phyloP scores from a whole-genome alignment of 192 early-diverging fungal genomes.

The Coemansia umbellata region DNA sequence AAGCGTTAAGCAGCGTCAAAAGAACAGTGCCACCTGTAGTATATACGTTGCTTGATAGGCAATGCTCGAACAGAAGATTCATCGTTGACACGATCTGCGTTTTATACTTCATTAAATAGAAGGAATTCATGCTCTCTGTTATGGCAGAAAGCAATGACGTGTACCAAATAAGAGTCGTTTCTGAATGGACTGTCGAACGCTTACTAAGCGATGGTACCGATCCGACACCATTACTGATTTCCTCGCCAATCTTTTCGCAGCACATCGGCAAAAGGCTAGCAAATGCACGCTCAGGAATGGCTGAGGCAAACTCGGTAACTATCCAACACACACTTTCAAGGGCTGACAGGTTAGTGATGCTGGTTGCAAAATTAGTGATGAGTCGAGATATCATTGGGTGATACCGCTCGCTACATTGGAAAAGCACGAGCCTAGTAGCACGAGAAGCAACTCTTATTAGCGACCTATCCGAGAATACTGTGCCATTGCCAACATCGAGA shows the following conservation, averaged over 20 bases:
- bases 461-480: slow-evolving; percentile 14
- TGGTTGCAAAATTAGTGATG: slow-evolving; percentile 38
- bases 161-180: slow-evolving; percentile 49
- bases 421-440: slow-evolving; percentile 31
- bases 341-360: slow-evolving; percentile 42
- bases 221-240: slow-evolving; percentile 42
- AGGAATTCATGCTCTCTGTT: slow-evolving; percentile 18
- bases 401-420: slow-evolving; percentile 45
- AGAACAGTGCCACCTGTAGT: slow-evolving; percentile 17
- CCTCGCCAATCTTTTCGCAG: slow-evolving; percentile 41
- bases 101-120: slow-evolving; percentile 25
- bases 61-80: slow-evolving; percentile 21
- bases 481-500: slow-evolving; percentile 18
- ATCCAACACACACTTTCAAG: slow-evolving; percentile 32
- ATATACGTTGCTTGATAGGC: slow-evolving; percentile 42
- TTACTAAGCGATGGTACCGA: slow-evolving; percentile 35
- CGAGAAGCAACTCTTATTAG: slow-evolving; percentile 27
- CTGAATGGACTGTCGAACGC: slow-evolving; percentile 31
- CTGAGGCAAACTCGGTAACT: slow-evolving; percentile 29
- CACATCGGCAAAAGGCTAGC: slow-evolving; percentile 26
- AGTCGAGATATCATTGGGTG: slow-evolving; percentile 47
- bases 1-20: not conserved
- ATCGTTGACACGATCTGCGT: slow-evolving; percentile 12
- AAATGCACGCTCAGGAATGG: slow-evolving; percentile 40
- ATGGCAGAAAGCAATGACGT: slow-evolving; percentile 26